Base-by-base conservation (phyloP, 2,329 filamentous ascomycete genomes). In the Curvularia hawaiiensis region DNA sequence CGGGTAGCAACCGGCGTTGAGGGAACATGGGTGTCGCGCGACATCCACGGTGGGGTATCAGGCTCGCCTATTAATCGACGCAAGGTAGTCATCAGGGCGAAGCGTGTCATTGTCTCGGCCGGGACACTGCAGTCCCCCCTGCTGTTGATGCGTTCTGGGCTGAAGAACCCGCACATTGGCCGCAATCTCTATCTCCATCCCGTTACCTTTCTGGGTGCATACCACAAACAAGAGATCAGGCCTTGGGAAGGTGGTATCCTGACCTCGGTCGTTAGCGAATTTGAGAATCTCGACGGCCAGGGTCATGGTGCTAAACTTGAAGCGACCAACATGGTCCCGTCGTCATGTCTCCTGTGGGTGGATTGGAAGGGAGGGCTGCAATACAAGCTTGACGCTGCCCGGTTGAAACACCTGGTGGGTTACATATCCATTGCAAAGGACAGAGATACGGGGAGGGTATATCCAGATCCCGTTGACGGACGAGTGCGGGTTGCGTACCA, bases 281-380 rank as follows among this genome's bases (percentile, higher is more conserved):
- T 93, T 65, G 90, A 96, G 63, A 89, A 97, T 65, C 81, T 93
- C 0, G 92, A 97, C 72, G 85, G 85, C 6, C 82, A 87, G 41
- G 91, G 92, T 56, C 91, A 97, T 67, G 94, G 94, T 39, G 83
- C 84, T 48, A 96, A 96, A 75, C 80, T 97, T 28, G 92, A 97
- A 79, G 82, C 87, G 10, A 85, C 85, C 1, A 85, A 84, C 67
- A 93, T 95, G 89, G 69, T 92, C 69, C 91, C 92, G 0, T 85
- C 87, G 18, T 73, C 86, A 3, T 83, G 85, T 65, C 78, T 92
- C 14, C 79, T 86, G 5, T 78, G 84, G 50, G 79, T 90, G 52
- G 83, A 88, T 14, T 96, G 90, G 88, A 79, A 74, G n/a, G 79
- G 80, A 53, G 90, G 87, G 0, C 72, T 92, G 11, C 84, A 91